Evolutionary conservation across 2,329 filamentous ascomycete genomes (phyloP).

Genomic region (Alternaria arborescens): DNA sequence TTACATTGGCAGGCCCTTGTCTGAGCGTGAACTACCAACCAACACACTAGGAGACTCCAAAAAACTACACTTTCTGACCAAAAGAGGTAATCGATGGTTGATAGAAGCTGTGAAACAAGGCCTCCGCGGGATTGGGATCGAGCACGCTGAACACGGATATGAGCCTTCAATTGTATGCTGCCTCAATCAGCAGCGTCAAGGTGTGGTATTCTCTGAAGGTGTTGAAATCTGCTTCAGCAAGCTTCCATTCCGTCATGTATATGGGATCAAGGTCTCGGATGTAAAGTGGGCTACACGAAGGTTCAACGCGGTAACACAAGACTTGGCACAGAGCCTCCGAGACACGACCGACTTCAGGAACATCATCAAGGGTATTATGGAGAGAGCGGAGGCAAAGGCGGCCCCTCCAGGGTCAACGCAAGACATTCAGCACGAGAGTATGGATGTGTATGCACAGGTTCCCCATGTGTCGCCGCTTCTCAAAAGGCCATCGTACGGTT

Average conservation of each 20-base stretch:
- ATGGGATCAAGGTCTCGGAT: slow-evolving; percentile 32
- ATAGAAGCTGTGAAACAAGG: slow-evolving; percentile 33
- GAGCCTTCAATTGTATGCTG: slow-evolving; percentile 31
- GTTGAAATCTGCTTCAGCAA: slow-evolving; percentile 38
- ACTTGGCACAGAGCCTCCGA: not conserved
- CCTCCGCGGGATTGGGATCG: slow-evolving; percentile 34
- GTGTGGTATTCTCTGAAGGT: slow-evolving; percentile 32
- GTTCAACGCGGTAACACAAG: not conserved
- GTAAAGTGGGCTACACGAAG: slow-evolving; percentile 31
- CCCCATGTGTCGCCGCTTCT: not conserved
- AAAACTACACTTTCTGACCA: slow-evolving; percentile 38
- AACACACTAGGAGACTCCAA: slow-evolving; percentile 33
- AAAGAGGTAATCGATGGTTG: slow-evolving; percentile 36
- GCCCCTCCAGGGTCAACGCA: not conserved
- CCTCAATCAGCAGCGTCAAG: slow-evolving; percentile 31
- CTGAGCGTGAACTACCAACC: slow-evolving; percentile 22
- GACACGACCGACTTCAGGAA: slow-evolving; percentile 30
- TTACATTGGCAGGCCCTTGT: slow-evolving; percentile 3
- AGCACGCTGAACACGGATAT: slow-evolving; percentile 28
- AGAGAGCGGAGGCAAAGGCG: slow-evolving; percentile 23
- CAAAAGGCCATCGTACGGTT: slow-evolving; percentile 11
- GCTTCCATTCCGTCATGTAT: slow-evolving; percentile 36
- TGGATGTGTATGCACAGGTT: not conserved
- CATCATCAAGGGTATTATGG: slow-evolving; percentile 29
- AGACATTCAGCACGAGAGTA: not conserved